Base-by-base conservation (phyloP, 2,329 filamentous ascomycete species). In the Aspergillus tanneri region DNA sequence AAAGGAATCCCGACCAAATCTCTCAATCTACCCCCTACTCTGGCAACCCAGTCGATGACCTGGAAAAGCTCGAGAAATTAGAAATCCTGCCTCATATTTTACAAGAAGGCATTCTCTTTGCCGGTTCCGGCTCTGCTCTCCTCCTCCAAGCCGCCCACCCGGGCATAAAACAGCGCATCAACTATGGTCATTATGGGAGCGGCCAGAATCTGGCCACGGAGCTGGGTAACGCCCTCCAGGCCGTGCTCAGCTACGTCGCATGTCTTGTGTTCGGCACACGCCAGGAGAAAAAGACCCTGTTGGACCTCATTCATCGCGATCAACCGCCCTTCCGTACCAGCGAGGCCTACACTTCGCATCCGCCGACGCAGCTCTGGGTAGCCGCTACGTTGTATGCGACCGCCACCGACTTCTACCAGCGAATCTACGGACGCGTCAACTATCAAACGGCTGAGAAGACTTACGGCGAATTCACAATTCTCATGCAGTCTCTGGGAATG, bases 381-480 rank as follows among this genome's bases (percentile, higher is more conserved):
- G 57, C 64, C 2, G 67, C 67, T 1, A 69, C 66, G 2, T 47
- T 69, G 38, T 69, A 69, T 49, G 64, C 65, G 14, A 69, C 65
- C 12, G 59, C 64, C 3, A 68, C 65, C 5, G 67, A 69, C 41
- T 61, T 68, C 51, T 69, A 68, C 50, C 66, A 69, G 54, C 64
- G 67, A 9, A 60, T 69, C 42, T 68, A 68, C 34, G 64, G 65
- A 3, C 56, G 58, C 16, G 59, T 69, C 14, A 59, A 62, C 41
- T 62, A 63, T 34, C 51, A 60, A 14, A 65, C 62, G 2, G 65
- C 67, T 4, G 58, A 69, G 27, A 59, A 54, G 5, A 63, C 57
- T 3, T 69, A 68, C 37, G 36, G 43, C 23, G 67, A 69, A 46
- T 69, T 65, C 43, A 50, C 60, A 4, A 40, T 64, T 12, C 45